Evolutionary conservation across 2,329 filamentous ascomycete species (phyloP), one percentile per base, ranked within the genome.

Genomic region (Pleurostoma richardsiae): DNA sequence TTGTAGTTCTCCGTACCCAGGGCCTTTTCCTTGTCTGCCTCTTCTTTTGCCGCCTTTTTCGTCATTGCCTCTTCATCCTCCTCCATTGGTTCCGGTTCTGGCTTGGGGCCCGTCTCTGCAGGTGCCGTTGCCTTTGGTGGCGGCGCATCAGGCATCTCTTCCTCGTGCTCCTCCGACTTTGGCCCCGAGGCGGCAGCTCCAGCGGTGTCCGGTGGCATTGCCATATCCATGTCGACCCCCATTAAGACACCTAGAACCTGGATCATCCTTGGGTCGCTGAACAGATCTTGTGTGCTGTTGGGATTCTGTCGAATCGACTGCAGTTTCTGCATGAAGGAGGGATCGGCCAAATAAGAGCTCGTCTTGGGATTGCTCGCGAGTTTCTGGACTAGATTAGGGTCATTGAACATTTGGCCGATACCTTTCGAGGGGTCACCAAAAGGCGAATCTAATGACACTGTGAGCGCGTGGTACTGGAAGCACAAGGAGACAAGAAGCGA

Each of bases 361-460:
- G 95, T 99, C 82, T 97, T 97, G 52, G 95, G 94, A 74, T 97
- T 97, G 58, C 72, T 80, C 53, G 91, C 90, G 49, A 99, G 84
- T 76, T 99, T 99, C 66, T 89, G 80, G 53, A 95, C 77, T 56
- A 99, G 73, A 61, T 90, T 82, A 19, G 94, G 94, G 66, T 99
- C 95, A 65, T 82, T 92, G 78, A 99, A 97, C 79, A 99, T 91
- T 64, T 83, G 81, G 56, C 88, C 88, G n/a, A 99, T 74, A 41
- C 90, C 90, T 45, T 80, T 88, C 36, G 74, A 77, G 6, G 87
- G 85, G 59, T 91, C 85, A 45, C 74, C 79, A 44, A 28, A 6
- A 29, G 39, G 2, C 2, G 19, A 19, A 19, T 19, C 19, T 19
- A 19, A 19, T 19, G 19, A 19, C 19, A 19, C 19, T 19, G 19